phyloP scores from a whole-genome alignment of 179 eudicot genomes.

The Silene coronaria region DNA sequence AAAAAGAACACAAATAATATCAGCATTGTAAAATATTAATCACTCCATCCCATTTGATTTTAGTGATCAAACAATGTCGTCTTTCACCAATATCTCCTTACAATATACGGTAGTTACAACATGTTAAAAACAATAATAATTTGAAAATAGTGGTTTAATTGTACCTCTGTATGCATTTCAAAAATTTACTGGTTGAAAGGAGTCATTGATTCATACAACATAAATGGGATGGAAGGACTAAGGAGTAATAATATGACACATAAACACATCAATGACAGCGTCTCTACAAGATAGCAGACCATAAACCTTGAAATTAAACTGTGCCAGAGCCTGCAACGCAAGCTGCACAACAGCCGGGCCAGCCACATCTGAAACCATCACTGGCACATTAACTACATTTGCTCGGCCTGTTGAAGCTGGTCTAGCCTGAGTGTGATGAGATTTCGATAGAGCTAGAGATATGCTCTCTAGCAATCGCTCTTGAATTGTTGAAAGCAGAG shows the following conservation, averaged over 20 bases:
- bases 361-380: conserved; percentile 56
- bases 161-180: not conserved
- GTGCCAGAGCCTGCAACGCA: conserved; percentile 87
- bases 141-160: not conserved
- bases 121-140: not conserved
- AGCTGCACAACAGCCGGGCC: conserved; percentile 81
- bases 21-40: not conserved
- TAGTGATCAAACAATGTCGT: not conserved
- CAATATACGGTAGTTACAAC: not conserved
- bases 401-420: conserved; percentile 43
- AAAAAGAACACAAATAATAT: conserved; percentile 3
- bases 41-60: not conserved
- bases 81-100: not conserved
- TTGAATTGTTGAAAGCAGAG: conserved; percentile 82
- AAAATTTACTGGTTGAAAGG: not conserved
- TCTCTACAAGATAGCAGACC: conserved; percentile 14
- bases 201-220: not conserved
- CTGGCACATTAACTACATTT: conserved; percentile 35
- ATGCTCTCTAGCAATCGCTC: conserved; percentile 72
- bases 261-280: not conserved
- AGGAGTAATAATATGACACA: not conserved
- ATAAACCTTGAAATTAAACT: conserved; percentile 82
- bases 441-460: conserved; percentile 61
- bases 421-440: conserved; percentile 53
- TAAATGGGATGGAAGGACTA: not conserved